These are phyloP conservation scores for Solanum rostratum DNA, from an alignment of 257 asterid species.

Conservation along the genomic window DNA sequence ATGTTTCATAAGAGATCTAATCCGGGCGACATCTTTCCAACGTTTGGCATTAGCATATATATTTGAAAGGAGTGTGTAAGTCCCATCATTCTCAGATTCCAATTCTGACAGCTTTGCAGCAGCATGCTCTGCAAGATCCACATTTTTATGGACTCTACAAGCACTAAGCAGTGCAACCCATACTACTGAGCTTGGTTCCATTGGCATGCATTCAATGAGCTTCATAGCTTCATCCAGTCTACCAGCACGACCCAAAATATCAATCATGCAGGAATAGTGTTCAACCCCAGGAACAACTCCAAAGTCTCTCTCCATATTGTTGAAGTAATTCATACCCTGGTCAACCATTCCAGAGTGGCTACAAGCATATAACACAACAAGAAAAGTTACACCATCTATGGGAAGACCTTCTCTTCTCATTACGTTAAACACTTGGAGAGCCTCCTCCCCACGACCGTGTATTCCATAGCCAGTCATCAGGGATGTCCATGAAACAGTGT, in stretches of 20 bases:
- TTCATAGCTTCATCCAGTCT: constrained; percentile 64
- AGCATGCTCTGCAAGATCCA: constrained; percentile 74
- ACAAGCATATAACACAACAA: constrained; percentile 80
- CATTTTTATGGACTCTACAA: constrained; percentile 79
- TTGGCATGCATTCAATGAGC: constrained; percentile 51
- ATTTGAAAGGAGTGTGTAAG: constrained; percentile 76
- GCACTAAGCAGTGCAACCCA: constrained; percentile 84
- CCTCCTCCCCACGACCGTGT: constrained; percentile 83
- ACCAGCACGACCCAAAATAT: constrained; percentile 84
- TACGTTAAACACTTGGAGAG: constrained; percentile 41
- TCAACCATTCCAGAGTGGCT: constrained; percentile 92
- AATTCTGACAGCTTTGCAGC: constrained; percentile 43
- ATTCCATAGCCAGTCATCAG: constrained; percentile 85
- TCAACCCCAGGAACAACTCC: constrained; percentile 58
- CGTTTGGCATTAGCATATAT: constrained; percentile 69
- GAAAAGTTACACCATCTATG: constrained; percentile 67
- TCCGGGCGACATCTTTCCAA: constrained; percentile 83
- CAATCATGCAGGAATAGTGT: constrained; percentile 85
- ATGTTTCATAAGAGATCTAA: constrained; percentile 59
- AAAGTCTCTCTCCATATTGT: constrained; percentile 43
- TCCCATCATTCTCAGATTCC: constrained; percentile 72
- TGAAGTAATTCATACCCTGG: constrained; percentile 55
- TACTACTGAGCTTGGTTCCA: constrained; percentile 52
- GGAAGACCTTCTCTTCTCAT: constrained; percentile 41
- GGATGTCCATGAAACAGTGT: constrained; percentile 76